phyloP scores from a whole-genome alignment of 805 yeast genomes.

The Ogataea sp. region DNA sequence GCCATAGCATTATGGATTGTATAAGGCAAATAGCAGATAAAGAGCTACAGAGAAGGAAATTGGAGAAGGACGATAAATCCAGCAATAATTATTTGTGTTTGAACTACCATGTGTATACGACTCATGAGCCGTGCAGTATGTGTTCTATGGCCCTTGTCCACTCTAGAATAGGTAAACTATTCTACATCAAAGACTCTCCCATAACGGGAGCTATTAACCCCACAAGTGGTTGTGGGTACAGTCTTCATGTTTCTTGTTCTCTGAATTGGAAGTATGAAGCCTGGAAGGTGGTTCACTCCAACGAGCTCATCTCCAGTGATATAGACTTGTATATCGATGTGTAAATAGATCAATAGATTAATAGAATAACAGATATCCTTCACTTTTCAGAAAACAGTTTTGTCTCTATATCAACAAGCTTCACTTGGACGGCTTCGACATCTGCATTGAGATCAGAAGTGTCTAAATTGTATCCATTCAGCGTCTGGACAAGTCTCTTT shows the following conservation, averaged over 20 bases:
- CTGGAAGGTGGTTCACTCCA: conserved; percentile 33
- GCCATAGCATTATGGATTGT: conserved; percentile 72
- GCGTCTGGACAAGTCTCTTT: conserved; percentile 13
- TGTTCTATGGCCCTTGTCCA: conserved; percentile 94
- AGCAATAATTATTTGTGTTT: conserved; percentile 57
- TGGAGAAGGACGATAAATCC: conserved; percentile 3
- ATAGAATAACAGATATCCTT: conserved; percentile 8
- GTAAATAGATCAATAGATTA: conserved; percentile 13
- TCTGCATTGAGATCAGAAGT: conserved; percentile 12
- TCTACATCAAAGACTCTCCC: conserved; percentile 44
- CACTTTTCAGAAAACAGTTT: background rate
- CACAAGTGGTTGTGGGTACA: conserved; percentile 56
- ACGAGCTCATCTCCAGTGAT: background rate
- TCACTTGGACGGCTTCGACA: conserved; percentile 8
- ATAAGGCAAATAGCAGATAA: conserved; percentile 52
- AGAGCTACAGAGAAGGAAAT: conserved; percentile 38
- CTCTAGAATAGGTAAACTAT: conserved; percentile 66
- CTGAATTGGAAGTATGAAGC: conserved; percentile 86
- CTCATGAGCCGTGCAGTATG: conserved; percentile 97
- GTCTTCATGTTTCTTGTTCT: conserved; percentile 65
- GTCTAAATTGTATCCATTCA: conserved; percentile 23
- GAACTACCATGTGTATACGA: conserved; percentile 69
- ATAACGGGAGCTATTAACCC: conserved; percentile 49
- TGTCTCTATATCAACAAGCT: conserved; percentile 13
- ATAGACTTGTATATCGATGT: no score